Conservation (phyloP, 2,329 filamentous ascomycete genomes). For the Triangularia setosa region DNA sequence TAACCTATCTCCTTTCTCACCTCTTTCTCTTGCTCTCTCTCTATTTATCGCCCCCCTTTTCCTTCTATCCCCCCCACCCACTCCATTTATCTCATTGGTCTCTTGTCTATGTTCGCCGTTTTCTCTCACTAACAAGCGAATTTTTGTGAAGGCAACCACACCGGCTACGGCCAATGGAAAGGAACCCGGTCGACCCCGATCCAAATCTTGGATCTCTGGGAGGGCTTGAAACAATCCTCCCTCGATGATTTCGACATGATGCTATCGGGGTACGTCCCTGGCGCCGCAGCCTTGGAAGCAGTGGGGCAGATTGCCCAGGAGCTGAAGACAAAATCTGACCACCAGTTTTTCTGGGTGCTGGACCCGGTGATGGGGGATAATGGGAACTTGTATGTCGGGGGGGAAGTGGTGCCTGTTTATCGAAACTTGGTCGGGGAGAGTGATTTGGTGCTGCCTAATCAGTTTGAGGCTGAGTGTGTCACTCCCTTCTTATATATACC, state of each 20-base stretch:
- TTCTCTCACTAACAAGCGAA: no score
- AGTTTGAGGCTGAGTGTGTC: constrained; percentile 93
- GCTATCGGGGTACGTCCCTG: constrained; percentile 91
- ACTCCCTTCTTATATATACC: neutral
- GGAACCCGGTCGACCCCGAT: constrained; percentile 76
- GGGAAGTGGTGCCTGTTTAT: constrained; percentile 89
- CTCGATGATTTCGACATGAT: constrained; percentile 91
- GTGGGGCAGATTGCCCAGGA: constrained; percentile 82
- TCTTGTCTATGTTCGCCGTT: no score
- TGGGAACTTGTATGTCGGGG: constrained; percentile 82
- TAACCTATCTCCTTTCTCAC: no score
- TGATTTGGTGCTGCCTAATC: constrained; percentile 91
- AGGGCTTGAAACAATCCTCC: constrained; percentile 76
- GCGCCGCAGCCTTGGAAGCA: constrained; percentile 75
- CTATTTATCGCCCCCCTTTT: no score
- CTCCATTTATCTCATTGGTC: no score
- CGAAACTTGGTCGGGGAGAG: constrained; percentile 74
- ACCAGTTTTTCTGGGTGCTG: constrained; percentile 92
- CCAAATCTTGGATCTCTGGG: constrained; percentile 80
- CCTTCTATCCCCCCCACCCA: no score
- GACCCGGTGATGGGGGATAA: constrained; percentile 99
- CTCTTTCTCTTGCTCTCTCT: no score
- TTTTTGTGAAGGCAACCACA: no score
- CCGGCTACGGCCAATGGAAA: constrained; percentile 83
- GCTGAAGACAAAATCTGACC: constrained; percentile 60